Conservation (phyloP, 169 alveolate genomes). For the Amoebophrya sp. region DNA sequence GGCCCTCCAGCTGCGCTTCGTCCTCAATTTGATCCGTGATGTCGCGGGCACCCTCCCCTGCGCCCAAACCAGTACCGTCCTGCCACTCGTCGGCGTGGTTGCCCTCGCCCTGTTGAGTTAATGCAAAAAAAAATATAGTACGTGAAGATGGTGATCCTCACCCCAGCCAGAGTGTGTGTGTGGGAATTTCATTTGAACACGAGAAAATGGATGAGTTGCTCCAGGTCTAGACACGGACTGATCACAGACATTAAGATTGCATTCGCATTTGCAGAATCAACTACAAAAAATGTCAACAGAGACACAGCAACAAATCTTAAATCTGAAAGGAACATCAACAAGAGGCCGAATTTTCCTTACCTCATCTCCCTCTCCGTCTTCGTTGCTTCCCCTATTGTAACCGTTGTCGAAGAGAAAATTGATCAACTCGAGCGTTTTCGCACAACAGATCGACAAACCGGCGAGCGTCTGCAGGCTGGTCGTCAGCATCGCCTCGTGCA, state of each 20-base stretch:
- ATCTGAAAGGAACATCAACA: too few relatives aligned
- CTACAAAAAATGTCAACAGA: too few relatives aligned
- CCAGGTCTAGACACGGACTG: too few relatives aligned
- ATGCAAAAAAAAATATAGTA: too few relatives aligned
- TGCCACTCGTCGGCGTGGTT: conserved; percentile 19
- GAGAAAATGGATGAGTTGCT: too few relatives aligned
- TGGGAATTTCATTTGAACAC: too few relatives aligned
- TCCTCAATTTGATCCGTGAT: background rate
- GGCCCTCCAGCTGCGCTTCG: background rate
- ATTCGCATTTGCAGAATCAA: too few relatives aligned
- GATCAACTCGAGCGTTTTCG: background rate
- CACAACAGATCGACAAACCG: background rate
- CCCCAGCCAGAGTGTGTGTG: too few relatives aligned
- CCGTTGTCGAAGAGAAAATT: background rate
- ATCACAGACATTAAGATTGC: too few relatives aligned
- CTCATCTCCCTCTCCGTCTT: background rate
- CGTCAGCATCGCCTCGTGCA: background rate
- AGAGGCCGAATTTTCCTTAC: too few relatives aligned
- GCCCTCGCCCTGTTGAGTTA: conserved; percentile 17
- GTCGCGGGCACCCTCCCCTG: conserved; percentile 10
- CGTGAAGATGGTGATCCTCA: too few relatives aligned
- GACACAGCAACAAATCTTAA: too few relatives aligned
- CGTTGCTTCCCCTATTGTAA: background rate
- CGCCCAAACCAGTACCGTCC: background rate
- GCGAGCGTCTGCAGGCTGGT: background rate